Conservation (phyloP, 306 rosid species). For the Senna siamea region DNA sequence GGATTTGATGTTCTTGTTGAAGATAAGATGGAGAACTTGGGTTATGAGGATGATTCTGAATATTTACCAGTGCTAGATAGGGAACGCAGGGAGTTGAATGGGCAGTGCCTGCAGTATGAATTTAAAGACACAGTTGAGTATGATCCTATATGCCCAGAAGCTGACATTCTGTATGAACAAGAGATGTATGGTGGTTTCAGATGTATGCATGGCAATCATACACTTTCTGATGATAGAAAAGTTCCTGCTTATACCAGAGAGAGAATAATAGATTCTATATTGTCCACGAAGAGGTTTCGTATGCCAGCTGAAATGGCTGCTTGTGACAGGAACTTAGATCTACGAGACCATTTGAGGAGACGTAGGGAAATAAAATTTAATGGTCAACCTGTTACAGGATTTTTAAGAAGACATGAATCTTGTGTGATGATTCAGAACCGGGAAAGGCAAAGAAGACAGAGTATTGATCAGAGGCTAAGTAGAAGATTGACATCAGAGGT, state of each 20-base stretch:
- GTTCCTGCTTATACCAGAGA: conserved; percentile 47
- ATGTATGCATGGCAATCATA: conserved; percentile 42
- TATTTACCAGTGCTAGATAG: not conserved
- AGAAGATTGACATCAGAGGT: conserved; percentile 60
- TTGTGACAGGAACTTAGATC: conserved; percentile 55
- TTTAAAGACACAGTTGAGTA: conserved; percentile 52
- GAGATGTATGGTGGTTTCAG: conserved; percentile 43
- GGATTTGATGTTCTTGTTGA: conserved; percentile 94
- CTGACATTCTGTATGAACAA: conserved; percentile 52
- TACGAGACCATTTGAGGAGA: conserved; percentile 68
- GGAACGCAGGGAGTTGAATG: conserved; percentile 2
- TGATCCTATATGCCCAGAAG: conserved; percentile 48
- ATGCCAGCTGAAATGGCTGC: conserved; percentile 49
- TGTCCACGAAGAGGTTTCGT: conserved; percentile 56
- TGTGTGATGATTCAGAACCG: conserved; percentile 39
- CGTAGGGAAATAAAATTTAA: conserved; percentile 49
- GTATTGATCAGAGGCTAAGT: conserved; percentile 37
- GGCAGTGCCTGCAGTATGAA: conserved; percentile 50
- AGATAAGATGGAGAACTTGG: conserved; percentile 33
- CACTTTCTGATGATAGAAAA: conserved; percentile 42
- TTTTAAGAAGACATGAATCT: conserved; percentile 53
- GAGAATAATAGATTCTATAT: conserved; percentile 49
- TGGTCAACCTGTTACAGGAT: conserved; percentile 41
- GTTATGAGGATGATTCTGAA: conserved; percentile 11
- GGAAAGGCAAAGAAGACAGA: conserved; percentile 42